phyloP scores from a whole-genome alignment of 2,329 filamentous ascomycete genomes.

The Trichoderma asperellum region DNA sequence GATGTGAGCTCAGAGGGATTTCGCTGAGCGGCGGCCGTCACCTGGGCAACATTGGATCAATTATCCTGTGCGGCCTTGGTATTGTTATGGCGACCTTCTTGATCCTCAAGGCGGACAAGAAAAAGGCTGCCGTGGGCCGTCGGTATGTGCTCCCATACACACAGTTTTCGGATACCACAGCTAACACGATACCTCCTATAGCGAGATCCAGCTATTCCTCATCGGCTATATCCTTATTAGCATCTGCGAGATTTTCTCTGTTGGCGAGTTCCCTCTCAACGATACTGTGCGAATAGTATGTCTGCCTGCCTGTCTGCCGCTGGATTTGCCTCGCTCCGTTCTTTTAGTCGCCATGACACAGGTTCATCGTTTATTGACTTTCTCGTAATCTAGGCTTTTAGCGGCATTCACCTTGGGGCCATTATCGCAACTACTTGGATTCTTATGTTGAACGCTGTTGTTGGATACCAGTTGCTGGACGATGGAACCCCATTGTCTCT shows the following conservation, averaged over 20 bases:
- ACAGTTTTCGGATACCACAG: not conserved
- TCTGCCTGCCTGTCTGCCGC: slow-evolving; percentile 30
- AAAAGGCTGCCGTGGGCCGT: slow-evolving; percentile 90
- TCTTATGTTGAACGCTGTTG: slow-evolving; percentile 85
- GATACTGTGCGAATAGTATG: slow-evolving; percentile 72
- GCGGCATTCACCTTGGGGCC: slow-evolving; percentile 85
- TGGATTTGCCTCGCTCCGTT: not conserved
- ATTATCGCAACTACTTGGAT: slow-evolving; percentile 90
- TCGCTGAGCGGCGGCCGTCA: slow-evolving; percentile 65
- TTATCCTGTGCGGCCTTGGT: slow-evolving; percentile 77
- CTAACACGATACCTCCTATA: slow-evolving; percentile 46
- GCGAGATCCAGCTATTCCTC: slow-evolving; percentile 96
- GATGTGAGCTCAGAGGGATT: slow-evolving; percentile 79
- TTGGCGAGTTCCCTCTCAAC: slow-evolving; percentile 83
- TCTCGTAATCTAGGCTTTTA: slow-evolving; percentile 68
- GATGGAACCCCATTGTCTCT: slow-evolving; percentile 88
- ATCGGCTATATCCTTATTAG: slow-evolving; percentile 82
- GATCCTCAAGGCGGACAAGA: slow-evolving; percentile 79
- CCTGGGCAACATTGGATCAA: slow-evolving; percentile 90
- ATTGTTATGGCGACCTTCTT: slow-evolving; percentile 70
- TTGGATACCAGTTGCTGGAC: slow-evolving; percentile 91
- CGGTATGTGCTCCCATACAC: slow-evolving; percentile 59
- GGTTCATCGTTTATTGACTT: slow-evolving; percentile 31
- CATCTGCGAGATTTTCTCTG: slow-evolving; percentile 95
- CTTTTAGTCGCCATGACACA: not conserved